Conservation (phyloP, 2,329 filamentous ascomycete genomes). For the Fusarium pseudocircinatum region DNA sequence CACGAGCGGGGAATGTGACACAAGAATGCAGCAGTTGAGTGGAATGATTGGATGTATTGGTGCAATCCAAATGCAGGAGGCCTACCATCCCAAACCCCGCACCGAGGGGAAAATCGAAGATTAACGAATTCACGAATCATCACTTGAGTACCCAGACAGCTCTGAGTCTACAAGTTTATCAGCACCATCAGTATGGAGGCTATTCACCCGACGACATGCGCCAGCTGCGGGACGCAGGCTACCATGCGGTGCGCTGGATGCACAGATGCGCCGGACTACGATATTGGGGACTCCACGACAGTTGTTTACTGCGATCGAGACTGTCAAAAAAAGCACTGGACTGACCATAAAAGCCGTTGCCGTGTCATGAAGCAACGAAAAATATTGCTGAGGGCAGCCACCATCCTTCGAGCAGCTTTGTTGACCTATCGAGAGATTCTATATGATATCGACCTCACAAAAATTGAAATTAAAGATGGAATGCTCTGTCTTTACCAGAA, state of each 20-base stretch:
- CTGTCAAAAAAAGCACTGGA: neutral
- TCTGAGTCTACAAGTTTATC: neutral
- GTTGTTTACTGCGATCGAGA: neutral
- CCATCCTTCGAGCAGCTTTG: neutral
- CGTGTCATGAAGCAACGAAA: neutral
- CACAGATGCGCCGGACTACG: neutral
- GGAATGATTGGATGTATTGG: neutral
- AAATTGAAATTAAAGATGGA: neutral
- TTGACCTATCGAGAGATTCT: neutral
- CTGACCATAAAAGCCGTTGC: neutral
- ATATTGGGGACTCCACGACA: neutral
- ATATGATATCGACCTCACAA: neutral
- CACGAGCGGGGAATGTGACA: neutral
- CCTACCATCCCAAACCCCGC: neutral
- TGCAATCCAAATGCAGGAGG: neutral
- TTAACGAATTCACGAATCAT: neutral
- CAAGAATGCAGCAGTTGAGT: too few species aligned
- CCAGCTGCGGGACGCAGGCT: neutral
- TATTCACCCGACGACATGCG: neutral
- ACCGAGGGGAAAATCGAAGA: neutral
- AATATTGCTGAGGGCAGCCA: neutral
- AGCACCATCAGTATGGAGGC: neutral
- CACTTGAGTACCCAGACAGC: neutral
- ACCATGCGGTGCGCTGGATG: neutral
- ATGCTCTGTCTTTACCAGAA: neutral